Percentiles rank a stretch among this genome's conserved stretches.
phyloP scores from a whole-genome alignment of 805 yeast species.

The Cyberlindnera suaveolens region DNA sequence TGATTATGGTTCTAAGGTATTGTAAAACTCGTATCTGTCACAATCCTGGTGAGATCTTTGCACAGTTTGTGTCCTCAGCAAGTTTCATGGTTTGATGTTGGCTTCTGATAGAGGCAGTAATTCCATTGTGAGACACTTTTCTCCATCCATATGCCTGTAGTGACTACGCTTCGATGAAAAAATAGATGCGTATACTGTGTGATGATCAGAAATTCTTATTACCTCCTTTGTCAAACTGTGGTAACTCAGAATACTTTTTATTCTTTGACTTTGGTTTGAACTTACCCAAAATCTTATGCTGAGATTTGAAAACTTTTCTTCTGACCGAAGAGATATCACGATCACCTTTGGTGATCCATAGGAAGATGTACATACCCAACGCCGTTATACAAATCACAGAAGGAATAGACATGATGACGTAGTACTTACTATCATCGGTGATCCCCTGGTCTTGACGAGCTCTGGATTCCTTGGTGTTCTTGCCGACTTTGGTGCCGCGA shows the following conservation, averaged over 20 bases:
- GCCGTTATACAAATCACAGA: slow-evolving; percentile 55
- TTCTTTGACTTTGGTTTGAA: slow-evolving; percentile 31
- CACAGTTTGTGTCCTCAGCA: slow-evolving; percentile 14
- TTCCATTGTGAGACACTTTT: neutral
- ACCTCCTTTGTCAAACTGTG: slow-evolving; percentile 26
- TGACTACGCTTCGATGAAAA: neutral
- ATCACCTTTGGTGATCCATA: slow-evolving; percentile 47
- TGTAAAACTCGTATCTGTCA: slow-evolving; percentile 21
- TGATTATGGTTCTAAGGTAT: slow-evolving; percentile 10
- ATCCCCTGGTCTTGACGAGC: slow-evolving; percentile 40
- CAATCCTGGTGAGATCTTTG: slow-evolving; percentile 4
- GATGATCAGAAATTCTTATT: slow-evolving; percentile 1
- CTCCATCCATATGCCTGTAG: neutral
- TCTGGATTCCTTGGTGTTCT: slow-evolving; percentile 36
- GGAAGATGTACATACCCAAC: slow-evolving; percentile 58
- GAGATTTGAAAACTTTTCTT: slow-evolving; percentile 27
- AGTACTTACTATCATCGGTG: slow-evolving; percentile 44
- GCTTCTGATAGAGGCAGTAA: neutral
- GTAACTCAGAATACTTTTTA: slow-evolving; percentile 36
- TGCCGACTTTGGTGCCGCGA: slow-evolving; percentile 35
- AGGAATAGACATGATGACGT: slow-evolving; percentile 64
- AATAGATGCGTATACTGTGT: neutral
- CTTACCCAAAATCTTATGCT: slow-evolving; percentile 35
- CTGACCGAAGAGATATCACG: slow-evolving; percentile 45
- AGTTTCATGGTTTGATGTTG: slow-evolving; percentile 5